Evolutionary conservation across 495 filamentous ascomycete species (phyloP).

Genomic region (Lindgomyces ingoldianus): DNA sequence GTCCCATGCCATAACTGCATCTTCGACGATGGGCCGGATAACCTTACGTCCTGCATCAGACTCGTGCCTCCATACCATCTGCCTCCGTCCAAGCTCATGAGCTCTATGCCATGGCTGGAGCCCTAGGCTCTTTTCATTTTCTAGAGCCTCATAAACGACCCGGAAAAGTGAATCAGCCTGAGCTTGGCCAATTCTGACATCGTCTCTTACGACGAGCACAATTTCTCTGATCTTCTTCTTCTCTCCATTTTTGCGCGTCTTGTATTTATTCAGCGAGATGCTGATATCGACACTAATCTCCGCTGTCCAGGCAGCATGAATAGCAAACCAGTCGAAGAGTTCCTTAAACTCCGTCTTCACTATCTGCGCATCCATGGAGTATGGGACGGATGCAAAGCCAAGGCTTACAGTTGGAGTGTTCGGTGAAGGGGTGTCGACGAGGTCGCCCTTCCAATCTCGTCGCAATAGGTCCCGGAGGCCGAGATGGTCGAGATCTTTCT

Average conservation of each 20-base stretch:
- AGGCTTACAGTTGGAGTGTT: constrained; percentile 34
- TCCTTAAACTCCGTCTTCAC: constrained; percentile 35
- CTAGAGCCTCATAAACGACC: constrained; percentile 27
- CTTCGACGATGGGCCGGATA: constrained; percentile 36
- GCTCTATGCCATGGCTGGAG: constrained; percentile 36
- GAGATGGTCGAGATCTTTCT: constrained; percentile 35
- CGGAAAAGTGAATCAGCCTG: constrained; percentile 39
- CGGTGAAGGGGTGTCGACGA: constrained; percentile 38
- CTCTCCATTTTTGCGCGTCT: constrained; percentile 25
- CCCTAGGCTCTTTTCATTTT: constrained; percentile 10
- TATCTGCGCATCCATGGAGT: constrained; percentile 38
- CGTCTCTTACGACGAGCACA: constrained; percentile 34
- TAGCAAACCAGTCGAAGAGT: constrained; percentile 40
- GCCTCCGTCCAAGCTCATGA: constrained; percentile 28
- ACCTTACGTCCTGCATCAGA: constrained; percentile 31
- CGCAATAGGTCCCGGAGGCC: constrained; percentile 36
- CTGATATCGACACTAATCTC: constrained; percentile 33
- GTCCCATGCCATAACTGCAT: constrained; percentile 36
- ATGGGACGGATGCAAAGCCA: constrained; percentile 38
- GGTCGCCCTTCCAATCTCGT: constrained; percentile 37
- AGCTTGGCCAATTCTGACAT: constrained; percentile 34
- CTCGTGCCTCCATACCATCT: constrained; percentile 40
- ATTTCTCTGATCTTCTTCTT: constrained; percentile 40
- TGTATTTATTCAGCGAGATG: constrained; percentile 35
- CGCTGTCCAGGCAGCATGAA: constrained; percentile 40